phyloP scores from a whole-genome alignment of 805 yeast genomes.

The Kluyveromyces wickerhamii region DNA sequence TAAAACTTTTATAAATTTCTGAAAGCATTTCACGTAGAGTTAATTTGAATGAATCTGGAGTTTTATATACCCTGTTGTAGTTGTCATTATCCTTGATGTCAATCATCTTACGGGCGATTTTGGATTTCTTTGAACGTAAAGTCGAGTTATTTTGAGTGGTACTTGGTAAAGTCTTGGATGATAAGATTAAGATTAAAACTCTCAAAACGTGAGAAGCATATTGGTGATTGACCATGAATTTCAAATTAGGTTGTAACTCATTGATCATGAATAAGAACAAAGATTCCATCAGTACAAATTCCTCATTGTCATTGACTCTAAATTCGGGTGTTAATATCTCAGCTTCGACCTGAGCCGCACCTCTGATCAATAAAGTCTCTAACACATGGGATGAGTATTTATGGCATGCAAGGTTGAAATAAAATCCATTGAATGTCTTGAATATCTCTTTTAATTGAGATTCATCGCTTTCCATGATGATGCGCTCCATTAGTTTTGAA shows the following conservation, averaged over 20 bases:
- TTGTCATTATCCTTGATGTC: constrained; percentile 75
- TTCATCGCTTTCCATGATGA: constrained; percentile 59
- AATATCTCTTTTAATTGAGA: constrained; percentile 59
- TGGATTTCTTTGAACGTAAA: constrained; percentile 74
- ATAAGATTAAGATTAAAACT: constrained; percentile 55
- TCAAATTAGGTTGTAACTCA: constrained; percentile 55
- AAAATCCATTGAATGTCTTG: constrained; percentile 63
- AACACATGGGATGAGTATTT: constrained; percentile 91
- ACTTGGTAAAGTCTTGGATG: constrained; percentile 76
- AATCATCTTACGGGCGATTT: constrained; percentile 88
- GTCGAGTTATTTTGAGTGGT: constrained; percentile 60
- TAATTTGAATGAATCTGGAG: constrained; percentile 60
- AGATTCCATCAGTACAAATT: constrained; percentile 52
- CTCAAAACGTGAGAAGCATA: constrained; percentile 88
- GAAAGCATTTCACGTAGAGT: constrained; percentile 46
- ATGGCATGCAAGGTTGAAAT: constrained; percentile 70
- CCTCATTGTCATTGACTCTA: constrained; percentile 32
- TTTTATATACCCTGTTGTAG: constrained; percentile 56
- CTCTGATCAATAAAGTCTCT: constrained; percentile 72
- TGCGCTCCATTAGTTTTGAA: constrained; percentile 84
- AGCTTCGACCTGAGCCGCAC: constrained; percentile 66
- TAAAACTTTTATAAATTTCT: constrained; percentile 30
- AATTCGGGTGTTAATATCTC: constrained; percentile 48
- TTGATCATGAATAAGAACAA: constrained; percentile 55
- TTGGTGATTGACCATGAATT: constrained; percentile 57